Conservation (phyloP, 176 grass and related monocot species). For the Panicum miliaceum region DNA sequence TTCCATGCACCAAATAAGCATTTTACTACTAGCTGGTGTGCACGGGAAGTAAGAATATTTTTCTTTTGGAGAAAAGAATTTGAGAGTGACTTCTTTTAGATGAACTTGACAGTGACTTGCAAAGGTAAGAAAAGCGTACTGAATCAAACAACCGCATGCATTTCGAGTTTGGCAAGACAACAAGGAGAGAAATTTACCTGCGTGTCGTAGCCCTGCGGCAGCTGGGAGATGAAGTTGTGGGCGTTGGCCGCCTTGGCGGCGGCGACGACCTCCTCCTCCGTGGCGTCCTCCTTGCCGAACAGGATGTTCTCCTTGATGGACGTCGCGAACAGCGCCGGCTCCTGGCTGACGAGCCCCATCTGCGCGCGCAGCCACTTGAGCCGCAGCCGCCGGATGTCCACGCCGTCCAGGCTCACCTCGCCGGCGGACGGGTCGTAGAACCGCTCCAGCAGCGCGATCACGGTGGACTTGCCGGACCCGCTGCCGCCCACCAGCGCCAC, state of each 20-base stretch:
- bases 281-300: conserved; percentile 93
- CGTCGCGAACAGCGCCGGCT: conserved; percentile 94
- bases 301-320: conserved; percentile 91
- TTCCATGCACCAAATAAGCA: background rate
- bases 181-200: conserved; percentile 49
- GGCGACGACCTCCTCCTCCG: conserved; percentile 68
- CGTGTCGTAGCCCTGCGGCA: conserved; percentile 88
- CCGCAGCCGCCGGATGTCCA: conserved; percentile 71
- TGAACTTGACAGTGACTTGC: conserved; percentile 25
- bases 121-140: conserved; percentile 28
- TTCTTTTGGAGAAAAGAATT: background rate
- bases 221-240: conserved; percentile 94
- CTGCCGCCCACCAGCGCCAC: conserved; percentile 83
- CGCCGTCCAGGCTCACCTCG: conserved; percentile 72
- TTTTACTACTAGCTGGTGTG: background rate
- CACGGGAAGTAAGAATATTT: background rate
- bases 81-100: conserved; percentile 12
- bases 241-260: conserved; percentile 89
- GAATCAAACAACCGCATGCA: background rate
- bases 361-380: conserved; percentile 93
- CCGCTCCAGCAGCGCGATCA: conserved; percentile 87
- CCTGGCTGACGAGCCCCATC: conserved; percentile 96
- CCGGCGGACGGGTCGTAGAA: conserved; percentile 87
- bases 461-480: conserved; percentile 91
- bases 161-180: background rate